phyloP scores from a whole-genome alignment of 352 stramenopile genomes.

The Phytophthora melonis region DNA sequence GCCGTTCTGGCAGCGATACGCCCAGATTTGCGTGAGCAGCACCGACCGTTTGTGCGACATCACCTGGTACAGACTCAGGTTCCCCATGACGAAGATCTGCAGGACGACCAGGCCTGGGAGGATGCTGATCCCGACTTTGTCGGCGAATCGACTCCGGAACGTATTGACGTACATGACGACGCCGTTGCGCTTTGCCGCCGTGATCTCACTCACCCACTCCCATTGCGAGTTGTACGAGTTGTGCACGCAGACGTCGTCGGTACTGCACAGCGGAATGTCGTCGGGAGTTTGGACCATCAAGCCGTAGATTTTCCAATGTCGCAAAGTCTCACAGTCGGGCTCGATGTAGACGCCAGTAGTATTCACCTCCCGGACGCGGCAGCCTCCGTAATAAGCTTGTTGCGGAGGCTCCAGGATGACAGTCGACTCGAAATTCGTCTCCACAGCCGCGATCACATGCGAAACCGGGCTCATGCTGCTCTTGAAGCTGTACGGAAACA shows the following conservation, averaged over 20 bases:
- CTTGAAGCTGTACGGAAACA: slow-evolving; percentile 26
- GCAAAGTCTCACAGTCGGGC: background rate
- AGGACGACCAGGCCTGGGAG: slow-evolving; percentile 18
- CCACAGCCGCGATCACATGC: slow-evolving; percentile 2
- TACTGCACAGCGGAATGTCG: slow-evolving; percentile 18
- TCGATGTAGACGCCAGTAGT: background rate
- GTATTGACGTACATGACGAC: slow-evolving; percentile 9
- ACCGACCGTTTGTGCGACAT: background rate
- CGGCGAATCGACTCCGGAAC: slow-evolving; percentile 15
- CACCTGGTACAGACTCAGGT: slow-evolving; percentile 21
- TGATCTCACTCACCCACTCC: slow-evolving; percentile 20
- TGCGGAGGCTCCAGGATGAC: background rate
- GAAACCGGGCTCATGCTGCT: slow-evolving; percentile 8
- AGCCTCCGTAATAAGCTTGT: background rate
- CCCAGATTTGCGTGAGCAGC: too few species aligned
- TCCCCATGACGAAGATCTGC: slow-evolving; percentile 26
- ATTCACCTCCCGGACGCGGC: background rate
- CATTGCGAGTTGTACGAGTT: slow-evolving; percentile 25
- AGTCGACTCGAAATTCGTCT: background rate
- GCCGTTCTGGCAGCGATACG: slow-evolving; percentile 14
- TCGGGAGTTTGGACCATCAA: slow-evolving; percentile 20
- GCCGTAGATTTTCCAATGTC: slow-evolving; percentile 17
- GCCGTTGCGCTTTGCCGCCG: background rate
- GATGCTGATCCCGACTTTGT: slow-evolving; percentile 12
- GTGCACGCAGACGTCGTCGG: slow-evolving; percentile 13